These are phyloP conservation scores for Globisporangium mamillatum DNA, from an alignment of 352 stramenopile genomes.

Conservation along the genomic window DNA sequence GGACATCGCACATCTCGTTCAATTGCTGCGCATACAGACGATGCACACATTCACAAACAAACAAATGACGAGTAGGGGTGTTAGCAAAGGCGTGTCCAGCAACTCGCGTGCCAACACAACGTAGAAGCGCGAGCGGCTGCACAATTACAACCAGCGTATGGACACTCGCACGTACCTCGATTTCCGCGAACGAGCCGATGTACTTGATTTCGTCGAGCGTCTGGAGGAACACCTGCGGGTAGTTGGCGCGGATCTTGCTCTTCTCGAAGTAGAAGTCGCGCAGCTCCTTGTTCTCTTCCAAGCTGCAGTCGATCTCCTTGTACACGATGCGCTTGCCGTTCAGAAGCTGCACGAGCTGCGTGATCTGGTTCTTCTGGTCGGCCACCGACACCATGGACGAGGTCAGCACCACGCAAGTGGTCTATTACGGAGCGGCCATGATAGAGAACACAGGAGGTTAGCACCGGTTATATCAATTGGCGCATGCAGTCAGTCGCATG, in stretches of 20 bases:
- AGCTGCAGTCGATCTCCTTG: slow-evolving; percentile 75
- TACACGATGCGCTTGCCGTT: slow-evolving; percentile 70
- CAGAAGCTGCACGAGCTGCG: slow-evolving; percentile 65
- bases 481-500: background rate
- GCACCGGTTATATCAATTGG: background rate
- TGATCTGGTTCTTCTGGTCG: slow-evolving; percentile 80
- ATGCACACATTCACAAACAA: background rate
- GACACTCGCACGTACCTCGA: slow-evolving; percentile 44
- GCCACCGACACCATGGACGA: slow-evolving; percentile 73
- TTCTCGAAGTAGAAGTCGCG: slow-evolving; percentile 77
- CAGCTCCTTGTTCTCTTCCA: slow-evolving; percentile 71
- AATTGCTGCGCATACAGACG: slow-evolving; percentile 39
- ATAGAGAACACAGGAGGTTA: background rate
- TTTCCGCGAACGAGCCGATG: slow-evolving; percentile 78
- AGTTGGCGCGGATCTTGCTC: slow-evolving; percentile 81
- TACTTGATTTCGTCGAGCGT: slow-evolving; percentile 47
- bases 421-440: background rate
- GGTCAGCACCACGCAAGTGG: slow-evolving; percentile 66
- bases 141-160: background rate
- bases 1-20: slow-evolving; percentile 82
- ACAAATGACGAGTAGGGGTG: background rate
- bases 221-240: slow-evolving; percentile 81
- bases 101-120: background rate
- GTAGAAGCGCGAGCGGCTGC: background rate
- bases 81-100: background rate